Evolutionary conservation across 2,329 filamentous ascomycete genomes (phyloP), one percentile per base, ranked within the genome.

Genomic region (Fusarium sp.): DNA sequence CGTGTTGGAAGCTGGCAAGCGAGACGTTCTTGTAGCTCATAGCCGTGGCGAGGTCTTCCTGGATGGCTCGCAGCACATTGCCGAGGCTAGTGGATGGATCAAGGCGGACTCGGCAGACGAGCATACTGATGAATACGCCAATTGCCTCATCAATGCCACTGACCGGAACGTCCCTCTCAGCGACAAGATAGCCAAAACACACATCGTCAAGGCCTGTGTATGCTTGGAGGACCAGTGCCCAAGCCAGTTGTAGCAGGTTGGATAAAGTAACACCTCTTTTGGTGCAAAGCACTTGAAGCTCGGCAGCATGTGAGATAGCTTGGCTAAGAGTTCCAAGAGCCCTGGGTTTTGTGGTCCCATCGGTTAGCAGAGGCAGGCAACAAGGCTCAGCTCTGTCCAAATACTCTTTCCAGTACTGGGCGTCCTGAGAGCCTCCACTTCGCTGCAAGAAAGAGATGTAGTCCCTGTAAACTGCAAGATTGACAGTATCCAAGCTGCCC

Each of bases 71-170:
- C 0, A 72, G 25, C 2, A 33, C 18, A 4, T 38, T 36, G 3
- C 4, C 17, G 4, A 73, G 33, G 7, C 11, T 68, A 4, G 29
- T 27, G 2, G 46, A 49, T 10, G 50, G 31, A 22, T 38, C 22
- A 1, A 73, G 31, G 2, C 41, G 42, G 7, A 68, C 57, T 2
- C 70, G 54, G 18, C 58, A 73, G 17, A 73, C 62, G 5, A 73
- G 39, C 62, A 73, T 73, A 11, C 41, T 75, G 57, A 74, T 68
- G 4, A 75, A 74, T 1, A 70, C 64, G 0, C 73, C 73, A 13
- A 75, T 44, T 5, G 71, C 71, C 7, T 59, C 54, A 1, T 66
- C 64, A 0, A 73, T 71, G 3, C 41, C 42, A 7, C 10, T 4
- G 13, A 73, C 38, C 0, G 71, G 60, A 4, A 69, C 15, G 11